These are phyloP conservation scores for Panaeolus cyanescens DNA, from an alignment of 768 basidiomycete species.

Conservation along the genomic window DNA sequence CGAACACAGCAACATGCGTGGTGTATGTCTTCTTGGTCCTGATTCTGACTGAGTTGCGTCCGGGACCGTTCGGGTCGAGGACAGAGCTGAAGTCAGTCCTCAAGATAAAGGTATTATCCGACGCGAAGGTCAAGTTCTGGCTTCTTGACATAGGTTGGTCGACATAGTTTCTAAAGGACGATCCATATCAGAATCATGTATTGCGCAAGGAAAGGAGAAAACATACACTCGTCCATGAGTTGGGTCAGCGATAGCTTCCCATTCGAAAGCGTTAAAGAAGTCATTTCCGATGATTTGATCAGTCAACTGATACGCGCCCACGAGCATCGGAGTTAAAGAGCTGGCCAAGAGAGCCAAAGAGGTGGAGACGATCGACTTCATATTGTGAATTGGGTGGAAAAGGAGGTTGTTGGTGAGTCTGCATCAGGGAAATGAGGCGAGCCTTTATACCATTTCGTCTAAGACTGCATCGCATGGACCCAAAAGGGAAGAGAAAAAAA, in stretches of 20 bases:
- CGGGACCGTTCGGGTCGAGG: slow-evolving; percentile 42
- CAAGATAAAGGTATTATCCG: slow-evolving; percentile 44
- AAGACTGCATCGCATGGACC: not conserved
- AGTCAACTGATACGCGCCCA: slow-evolving; percentile 42
- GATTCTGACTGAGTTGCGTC: slow-evolving; percentile 55
- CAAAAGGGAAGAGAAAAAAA: not conserved
- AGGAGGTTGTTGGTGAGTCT: not conserved
- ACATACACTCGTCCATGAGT: slow-evolving; percentile 64
- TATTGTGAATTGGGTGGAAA: not conserved
- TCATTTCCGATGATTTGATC: slow-evolving; percentile 42
- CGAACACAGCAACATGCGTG: slow-evolving; percentile 53
- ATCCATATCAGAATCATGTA: not conserved
- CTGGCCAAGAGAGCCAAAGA: not conserved
- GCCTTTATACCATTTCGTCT: not conserved
- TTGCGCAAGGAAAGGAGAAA: not conserved
- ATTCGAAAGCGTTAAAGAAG: slow-evolving; percentile 50
- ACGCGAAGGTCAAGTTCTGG: slow-evolving; percentile 48
- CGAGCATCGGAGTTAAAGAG: slow-evolving; percentile 14
- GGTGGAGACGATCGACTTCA: not conserved
- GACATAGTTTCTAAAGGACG: slow-evolving; percentile 37
- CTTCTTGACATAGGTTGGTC: slow-evolving; percentile 34
- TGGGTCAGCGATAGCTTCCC: slow-evolving; percentile 53
- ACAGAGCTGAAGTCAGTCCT: slow-evolving; percentile 45
- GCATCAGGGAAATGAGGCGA: not conserved
- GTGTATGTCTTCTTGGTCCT: slow-evolving; percentile 48